Conservation (phyloP, 2,329 filamentous ascomycete genomes). For the Whalleya microplaca region DNA sequence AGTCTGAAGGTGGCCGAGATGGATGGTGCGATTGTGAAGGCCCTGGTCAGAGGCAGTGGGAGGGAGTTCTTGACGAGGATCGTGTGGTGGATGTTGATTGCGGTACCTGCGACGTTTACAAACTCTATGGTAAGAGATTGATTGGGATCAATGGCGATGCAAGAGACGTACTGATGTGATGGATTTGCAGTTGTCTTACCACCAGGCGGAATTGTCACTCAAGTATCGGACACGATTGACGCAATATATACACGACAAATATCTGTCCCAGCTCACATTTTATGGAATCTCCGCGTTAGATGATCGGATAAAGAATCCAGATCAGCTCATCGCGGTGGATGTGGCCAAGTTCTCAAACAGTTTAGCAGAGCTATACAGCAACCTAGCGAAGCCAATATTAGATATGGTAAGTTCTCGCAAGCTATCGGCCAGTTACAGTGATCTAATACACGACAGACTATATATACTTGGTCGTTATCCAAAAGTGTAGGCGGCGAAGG, state of each 20-base stretch:
- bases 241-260: conserved; percentile 93
- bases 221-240: conserved; percentile 93
- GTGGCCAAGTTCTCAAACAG: conserved; percentile 96
- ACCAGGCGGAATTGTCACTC: conserved; percentile 91
- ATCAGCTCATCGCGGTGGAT: conserved; percentile 96
- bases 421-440: neutral
- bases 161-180: conserved; percentile 5
- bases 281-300: conserved; percentile 95
- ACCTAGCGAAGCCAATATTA: conserved; percentile 89
- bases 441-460: conserved; percentile 54
- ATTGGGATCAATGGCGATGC: neutral
- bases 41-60: conserved; percentile 86
- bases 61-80: conserved; percentile 87
- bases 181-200: conserved; percentile 78
- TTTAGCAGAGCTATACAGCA: conserved; percentile 92
- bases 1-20: conserved; percentile 95
- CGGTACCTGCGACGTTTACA: conserved; percentile 93
- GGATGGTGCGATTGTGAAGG: conserved; percentile 92
- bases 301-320: conserved; percentile 97
- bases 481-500: conserved; percentile 96
- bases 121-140: conserved; percentile 90
- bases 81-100: conserved; percentile 98
- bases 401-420: conserved; percentile 69
- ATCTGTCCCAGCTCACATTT: conserved; percentile 96
- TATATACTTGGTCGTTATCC: conserved; percentile 94